Evolutionary conservation across 306 rosid genomes (phyloP), one percentile per base, ranked within the genome.

Genomic region (Corylus avellana): DNA sequence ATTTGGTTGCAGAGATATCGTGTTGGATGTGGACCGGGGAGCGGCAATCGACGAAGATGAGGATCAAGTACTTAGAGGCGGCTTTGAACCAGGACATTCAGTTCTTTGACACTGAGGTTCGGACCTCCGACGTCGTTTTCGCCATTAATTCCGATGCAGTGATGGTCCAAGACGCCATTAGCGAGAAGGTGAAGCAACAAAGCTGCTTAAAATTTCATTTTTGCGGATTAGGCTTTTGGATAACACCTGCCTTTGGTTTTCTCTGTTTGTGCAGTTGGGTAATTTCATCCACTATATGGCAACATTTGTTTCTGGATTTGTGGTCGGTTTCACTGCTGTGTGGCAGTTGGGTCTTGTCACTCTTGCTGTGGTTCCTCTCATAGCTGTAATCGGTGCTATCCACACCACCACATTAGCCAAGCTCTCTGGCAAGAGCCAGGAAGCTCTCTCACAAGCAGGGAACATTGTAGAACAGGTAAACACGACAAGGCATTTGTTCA

Each of bases 1-100:
- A 51, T 54, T 77, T 75, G 16, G 29, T 72, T 73, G 91, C 90
- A 95, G 98, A 95, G 89, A 95, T 95, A 82, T 95, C 98, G 0
- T 95, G 98, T 87, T 95, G 98, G 98, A 92, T 95, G 98, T 95
- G 98, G 98, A 95, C 90, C 0, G 98, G 98, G 59, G 98, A 95
- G 84, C 59, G 98, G 8, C 98, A 95, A 81, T 88, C 98, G 46
- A 95, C 98, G 2, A 95, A 83, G 90, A 90, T 95, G 98, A 95
- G 98, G 82, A 90, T 95, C 81, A 90, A 92, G 91, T 95, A 92
- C 76, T 81, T 95, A 13, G 97, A 95, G 84, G 94, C 98, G 9
- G 97, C 98, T 50, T 58, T 95, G 88, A 92, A 83, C 70, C 98
- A 95, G 78, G 98, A 95, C 86, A 89, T 95, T 85, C 90, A 91